Base-by-base conservation (phyloP, 139 green algal species). In the Coccomyxa sp. region DNA sequence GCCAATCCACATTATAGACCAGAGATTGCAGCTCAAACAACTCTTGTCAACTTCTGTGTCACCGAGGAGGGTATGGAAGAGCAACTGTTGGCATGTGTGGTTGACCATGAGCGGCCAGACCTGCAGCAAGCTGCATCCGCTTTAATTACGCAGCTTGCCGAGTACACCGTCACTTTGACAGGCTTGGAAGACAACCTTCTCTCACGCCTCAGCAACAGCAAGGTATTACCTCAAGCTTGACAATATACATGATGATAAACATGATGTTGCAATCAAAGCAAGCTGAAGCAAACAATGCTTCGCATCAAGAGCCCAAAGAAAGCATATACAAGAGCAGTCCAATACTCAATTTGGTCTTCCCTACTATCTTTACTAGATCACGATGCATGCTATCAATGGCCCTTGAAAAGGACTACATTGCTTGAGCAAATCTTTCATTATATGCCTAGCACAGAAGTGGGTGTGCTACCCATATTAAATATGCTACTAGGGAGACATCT, bases 401-500 rank as follows among this genome's bases (percentile, higher is more conserved):
- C n/a, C n/a, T n/a, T n/a, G n/a, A n/a, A n/a, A n/a, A n/a, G n/a
- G n/a, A n/a, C n/a, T n/a, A n/a, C n/a, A n/a, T n/a, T n/a, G n/a
- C n/a, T n/a, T n/a, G n/a, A n/a, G n/a, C n/a, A n/a, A n/a, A n/a
- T n/a, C n/a, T n/a, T n/a, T n/a, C n/a, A n/a, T n/a, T n/a, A n/a
- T n/a, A n/a, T n/a, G n/a, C n/a, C n/a, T n/a, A n/a, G n/a, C n/a
- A n/a, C n/a, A n/a, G n/a, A n/a, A n/a, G n/a, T n/a, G n/a, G n/a
- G n/a, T n/a, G n/a, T n/a, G n/a, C n/a, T n/a, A n/a, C n/a, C n/a
- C n/a, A n/a, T n/a, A n/a, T n/a, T n/a, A n/a, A n/a, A n/a, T n/a
- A n/a, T n/a, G n/a, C n/a, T n/a, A n/a, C n/a, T 79, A 95, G 87
- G 94, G 94, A 39, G 93, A 98, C 83, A 97, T 98, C 78, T 85